Evolutionary conservation across 2,329 filamentous ascomycete species (phyloP), one percentile per base, ranked within the genome.

Genomic region (Aspergillus bombycis): DNA sequence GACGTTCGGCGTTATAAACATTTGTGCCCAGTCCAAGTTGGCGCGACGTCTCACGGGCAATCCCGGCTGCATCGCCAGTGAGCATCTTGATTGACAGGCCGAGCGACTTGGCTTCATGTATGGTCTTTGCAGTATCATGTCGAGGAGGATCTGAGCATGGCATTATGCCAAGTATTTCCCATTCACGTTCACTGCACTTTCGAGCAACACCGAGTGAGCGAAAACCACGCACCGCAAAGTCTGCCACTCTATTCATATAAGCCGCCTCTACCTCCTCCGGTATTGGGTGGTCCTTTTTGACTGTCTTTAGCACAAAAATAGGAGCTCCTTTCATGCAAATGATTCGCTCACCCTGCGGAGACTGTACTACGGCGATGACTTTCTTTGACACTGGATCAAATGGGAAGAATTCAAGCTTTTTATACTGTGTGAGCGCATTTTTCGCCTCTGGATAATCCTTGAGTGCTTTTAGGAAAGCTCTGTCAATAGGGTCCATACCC

Each of bases 351-450:
- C 93, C 93, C 76, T 92, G 85, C 66, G 91, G 90, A 70, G 91
- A 93, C 81, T 94, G 86, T 64, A 96, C 93, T 63, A 95, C 79
- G 58, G 93, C 92, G 72, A 88, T 89, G 63, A 96, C 92, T 84
- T 96, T 96, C 85, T 96, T 96, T 77, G 92, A 95, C 75, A 96
- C 92, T 65, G 93, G 93, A 77, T 96, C 93, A 80, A 96, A 96
- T 68, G 93, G 93, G 79, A 88, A 86, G 84, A 96, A 96, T 52
- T 94, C 88, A 70, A 94, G 81, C 64, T 94, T 90, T 80, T 89
- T 91, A 86, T 94, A 96, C 83, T 92, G 92, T 81, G 87, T 87
- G 60, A 96, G 87, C 60, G 91, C 89, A 66, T 83, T 80, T 86
- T 95, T 96, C 80, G 92, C 92, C 67, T 88, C 87, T 67, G 93